Evolutionary conservation across 2,329 filamentous ascomycete genomes (phyloP), one percentile per base, ranked within the genome.

Genomic region (Verticillium nonalfalfae): DNA sequence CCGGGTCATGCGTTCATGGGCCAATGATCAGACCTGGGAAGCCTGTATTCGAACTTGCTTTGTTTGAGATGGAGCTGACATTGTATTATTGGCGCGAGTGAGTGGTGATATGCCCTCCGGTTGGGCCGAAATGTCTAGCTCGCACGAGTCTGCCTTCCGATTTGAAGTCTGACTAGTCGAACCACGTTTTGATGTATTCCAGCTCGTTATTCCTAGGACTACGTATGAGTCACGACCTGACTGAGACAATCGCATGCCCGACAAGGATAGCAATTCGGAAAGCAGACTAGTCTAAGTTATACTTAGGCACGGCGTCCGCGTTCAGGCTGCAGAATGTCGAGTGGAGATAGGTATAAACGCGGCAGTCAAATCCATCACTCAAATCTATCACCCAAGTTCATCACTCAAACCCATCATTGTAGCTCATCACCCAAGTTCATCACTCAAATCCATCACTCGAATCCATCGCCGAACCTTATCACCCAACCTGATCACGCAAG

Each of bases 221-320:
- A 6, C 71, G 73, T 15, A 75, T 71, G 56, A 73, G 75, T 66
- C 78, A 76, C 57, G 75, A 72, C 26, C 73, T 72, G 58, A 81
- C 81, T 18, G 73, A 73, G 59, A 78, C 82, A 75, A 64, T 84
- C 82, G 35, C 81, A 82, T 2, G 81, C 5, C 82, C 83, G 54
- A 85, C 84, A 0, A 83, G 73, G 58, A 87, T 86, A 15, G 85
- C 85, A 79, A 87, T 86, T 71, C 88, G 85, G 68, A 87, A 88
- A 4, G 85, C 84, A 5, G 81, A 85, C 85, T 84, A 87, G 74
- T 88, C 85, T 2, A 87, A 71, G 7, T 76, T 79, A 55, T 56
- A 82, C 81, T 57, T 84, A 82, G 36, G 75, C 7, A 78, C 67
- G 58, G 83, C 79, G 3, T 75, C 71, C n/a, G 39, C 39, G 5